Evolutionary conservation across 2,329 filamentous ascomycete genomes (phyloP), one percentile per base, ranked within the genome.

Genomic region (Diplodia sapinea): DNA sequence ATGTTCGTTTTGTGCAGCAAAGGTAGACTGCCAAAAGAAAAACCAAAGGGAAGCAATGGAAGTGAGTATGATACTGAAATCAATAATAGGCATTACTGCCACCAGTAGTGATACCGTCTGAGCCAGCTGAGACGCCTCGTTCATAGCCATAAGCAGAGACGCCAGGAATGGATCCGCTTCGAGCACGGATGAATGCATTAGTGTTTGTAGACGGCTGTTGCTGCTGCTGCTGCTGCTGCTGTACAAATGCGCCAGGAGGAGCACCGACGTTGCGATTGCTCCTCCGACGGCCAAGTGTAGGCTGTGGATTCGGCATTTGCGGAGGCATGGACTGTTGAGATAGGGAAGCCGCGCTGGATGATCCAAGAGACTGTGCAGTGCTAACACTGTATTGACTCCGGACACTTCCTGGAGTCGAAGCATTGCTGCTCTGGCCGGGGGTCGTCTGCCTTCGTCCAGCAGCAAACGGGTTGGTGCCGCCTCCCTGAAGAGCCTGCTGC

Each of bases 391-490:
- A 69, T 69, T 74, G 31, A 72, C 66, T 59, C 12, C 50, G 43
- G 43, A 55, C 36, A 29, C 47, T 59, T 36, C 31, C 52, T 17
- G 51, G 15, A 20, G 20, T n/a, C 8, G 54, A 43, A 31, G 33
- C 56, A 33, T 50, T 68, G 43, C 20, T 54, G 29, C 52, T 43
- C 17, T 61, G 50, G 15, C 20, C 38, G n/a, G 67, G 29, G n/a
- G 43, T n/a, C 9, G 51, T 20, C 26, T 75, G 73, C 62, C 77
- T 73, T 59, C 74, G 74, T 3, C 73, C 73, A 51, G 73, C 71
- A 8, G 75, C 72, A 61, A 79, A 79, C 1, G 78, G 78, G 63
- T 79, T 79, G 55, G 75, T 79, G 20, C 75, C 74, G 17, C 75
- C 74, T 17, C 73, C 69, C n/a, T 65, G 40, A 11, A 79, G 73